Evolutionary conservation across 2,329 filamentous ascomycete genomes (phyloP).

Genomic region (Colletotrichum falcatum): DNA sequence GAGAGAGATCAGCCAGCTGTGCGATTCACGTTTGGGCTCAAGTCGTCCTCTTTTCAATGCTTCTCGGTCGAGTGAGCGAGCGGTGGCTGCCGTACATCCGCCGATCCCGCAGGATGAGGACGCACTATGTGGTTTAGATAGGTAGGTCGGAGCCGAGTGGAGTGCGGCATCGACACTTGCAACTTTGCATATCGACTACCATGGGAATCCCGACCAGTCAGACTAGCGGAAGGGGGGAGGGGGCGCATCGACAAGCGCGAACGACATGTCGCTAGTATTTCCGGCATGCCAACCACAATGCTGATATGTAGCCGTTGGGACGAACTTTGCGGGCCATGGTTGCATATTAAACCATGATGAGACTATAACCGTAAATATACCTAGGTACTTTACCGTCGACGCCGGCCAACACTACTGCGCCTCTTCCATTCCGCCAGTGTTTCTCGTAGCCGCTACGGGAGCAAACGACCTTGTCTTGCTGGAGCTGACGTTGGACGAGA

Average conservation of each 20-base stretch:
- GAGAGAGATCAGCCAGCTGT: conserved; percentile 34
- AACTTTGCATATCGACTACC: conserved; percentile 19
- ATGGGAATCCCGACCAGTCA: conserved; percentile 17
- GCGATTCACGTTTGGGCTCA: conserved; percentile 35
- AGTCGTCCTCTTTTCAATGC: conserved; percentile 25
- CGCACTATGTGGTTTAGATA: neutral
- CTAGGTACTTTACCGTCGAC: neutral
- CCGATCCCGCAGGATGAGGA: conserved; percentile 33
- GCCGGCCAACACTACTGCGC: conserved; percentile 30
- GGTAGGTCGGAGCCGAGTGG: neutral
- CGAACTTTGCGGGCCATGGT: conserved; percentile 11
- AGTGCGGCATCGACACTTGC: neutral
- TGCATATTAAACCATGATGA: neutral
- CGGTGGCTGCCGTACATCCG: conserved; percentile 33
- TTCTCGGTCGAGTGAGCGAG: conserved; percentile 17
- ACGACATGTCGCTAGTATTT: neutral
- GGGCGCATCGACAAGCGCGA: conserved; percentile 14
- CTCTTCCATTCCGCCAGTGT: conserved; percentile 7
- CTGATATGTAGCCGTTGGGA: conserved; percentile 7
- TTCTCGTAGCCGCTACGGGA: conserved; percentile 22
- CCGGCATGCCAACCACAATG: conserved; percentile 1
- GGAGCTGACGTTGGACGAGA: conserved; percentile 17
- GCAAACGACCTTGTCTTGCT: neutral
- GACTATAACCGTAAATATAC: conserved; percentile 1
- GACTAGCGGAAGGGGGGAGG: conserved; percentile 4